phyloP scores from a whole-genome alignment of 345 rosid genomes.

The Draba incana region DNA sequence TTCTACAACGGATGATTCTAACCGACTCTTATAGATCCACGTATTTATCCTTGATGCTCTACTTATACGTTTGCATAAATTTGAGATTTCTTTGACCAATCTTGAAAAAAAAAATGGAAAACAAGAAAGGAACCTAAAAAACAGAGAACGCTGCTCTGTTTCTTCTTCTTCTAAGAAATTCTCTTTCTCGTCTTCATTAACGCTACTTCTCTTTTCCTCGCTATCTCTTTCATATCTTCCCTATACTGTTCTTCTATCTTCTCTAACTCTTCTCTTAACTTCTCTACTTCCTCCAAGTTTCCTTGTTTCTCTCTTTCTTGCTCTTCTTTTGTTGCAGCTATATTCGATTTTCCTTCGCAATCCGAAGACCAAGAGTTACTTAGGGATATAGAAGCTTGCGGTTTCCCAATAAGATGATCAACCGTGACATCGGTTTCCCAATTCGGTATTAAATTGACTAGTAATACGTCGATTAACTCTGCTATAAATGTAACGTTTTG shows the following conservation, averaged over 20 bases:
- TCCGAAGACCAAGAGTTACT: conserved; percentile 27
- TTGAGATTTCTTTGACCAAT: too few species aligned
- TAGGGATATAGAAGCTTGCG: conserved; percentile 14
- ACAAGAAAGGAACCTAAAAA: too few species aligned
- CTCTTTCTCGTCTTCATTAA: conserved; percentile 50
- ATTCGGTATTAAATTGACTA: conserved; percentile 51
- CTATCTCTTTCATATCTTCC: conserved; percentile 54
- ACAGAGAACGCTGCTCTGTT: too few species aligned
- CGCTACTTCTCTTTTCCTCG: conserved; percentile 63
- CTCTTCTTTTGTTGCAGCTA: conserved; percentile 29
- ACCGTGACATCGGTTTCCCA: conserved; percentile 53
- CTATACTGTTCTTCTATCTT: conserved; percentile 60
- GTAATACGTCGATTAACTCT: conserved; percentile 70
- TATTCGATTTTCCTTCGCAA: neutral
- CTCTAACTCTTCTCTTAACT: conserved; percentile 51
- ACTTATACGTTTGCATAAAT: too few species aligned
- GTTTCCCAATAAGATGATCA: conserved; percentile 40
- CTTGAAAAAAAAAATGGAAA: too few species aligned
- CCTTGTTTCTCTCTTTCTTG: conserved; percentile 40
- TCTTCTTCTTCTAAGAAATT: neutral
- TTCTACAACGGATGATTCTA: too few species aligned
- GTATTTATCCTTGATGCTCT: too few species aligned
- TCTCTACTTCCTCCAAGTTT: conserved; percentile 36
- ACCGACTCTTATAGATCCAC: too few species aligned
- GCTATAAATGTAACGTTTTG: conserved; percentile 69